Evolutionary conservation across 1,139 yeast species (phyloP), one percentile per base, ranked within the genome.

Genomic region (Suhomyces atakaporum): DNA sequence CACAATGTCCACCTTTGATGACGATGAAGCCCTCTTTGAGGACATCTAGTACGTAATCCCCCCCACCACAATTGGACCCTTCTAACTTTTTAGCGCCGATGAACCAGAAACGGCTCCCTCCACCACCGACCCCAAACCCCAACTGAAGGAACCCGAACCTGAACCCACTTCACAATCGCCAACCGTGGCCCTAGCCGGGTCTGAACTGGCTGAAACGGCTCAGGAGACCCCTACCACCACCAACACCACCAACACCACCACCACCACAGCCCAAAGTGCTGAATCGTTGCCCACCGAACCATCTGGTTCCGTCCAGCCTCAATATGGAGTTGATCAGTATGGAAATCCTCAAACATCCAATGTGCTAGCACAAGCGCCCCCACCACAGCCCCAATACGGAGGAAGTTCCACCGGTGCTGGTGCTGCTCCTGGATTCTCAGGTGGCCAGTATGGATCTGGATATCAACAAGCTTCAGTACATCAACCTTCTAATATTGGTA

Each of bases 21-120:
- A 88, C 67, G 96, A 88, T 65, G 96, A 87, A 63, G 89, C 85
- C 51, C 73, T 70, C 62, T 84, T 84, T 62, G 87, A 84, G 61
- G 92, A 84, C 61, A 81, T 84, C 62, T 84, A 84, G 58, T 53
- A 50, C 37, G 67, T 59, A 50, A 9, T 6, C 23, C 21, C 14
- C 20, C 11, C 16, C 18, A 13, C 12, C 16, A n/a, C 19, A 31
- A 31, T 43, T 35, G n/a, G 35, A 36, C 46, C 21, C 22, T 26
- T 36, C 32, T 38, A 44, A 47, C 26, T 25, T 14, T 29, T 21
- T 35, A 47, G 50, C 31, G 51, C 46, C 20, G 53, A 46, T 20
- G 51, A 48, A 29, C 44, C 44, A 10, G 44, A 38, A 29, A 30
- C 26, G 18, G 31, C 26, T 22, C 18, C 37, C 19, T 27, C 36